These are phyloP conservation scores for Lipomyces sp. DNA, from an alignment of 805 yeast species.

Conservation along the genomic window DNA sequence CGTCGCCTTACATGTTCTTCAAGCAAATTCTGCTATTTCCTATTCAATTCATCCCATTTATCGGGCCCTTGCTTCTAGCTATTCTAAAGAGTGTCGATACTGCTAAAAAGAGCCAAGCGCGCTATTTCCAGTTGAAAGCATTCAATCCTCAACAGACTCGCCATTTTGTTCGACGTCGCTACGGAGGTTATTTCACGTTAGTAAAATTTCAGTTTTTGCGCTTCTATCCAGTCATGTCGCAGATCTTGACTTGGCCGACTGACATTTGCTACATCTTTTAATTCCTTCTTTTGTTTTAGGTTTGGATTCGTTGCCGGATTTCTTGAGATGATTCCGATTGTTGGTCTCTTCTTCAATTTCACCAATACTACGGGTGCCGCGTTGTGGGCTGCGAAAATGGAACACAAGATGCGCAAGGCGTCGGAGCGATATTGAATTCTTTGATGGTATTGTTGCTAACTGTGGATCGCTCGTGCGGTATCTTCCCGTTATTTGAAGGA, in stretches of 20 bases:
- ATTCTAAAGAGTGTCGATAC: conserved; percentile 47
- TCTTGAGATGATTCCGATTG: conserved; percentile 21
- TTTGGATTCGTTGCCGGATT: conserved; percentile 23
- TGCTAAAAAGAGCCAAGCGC: conserved; percentile 46
- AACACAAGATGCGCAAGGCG: conserved; percentile 3
- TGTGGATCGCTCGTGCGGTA: not conserved
- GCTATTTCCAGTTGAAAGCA: conserved; percentile 53
- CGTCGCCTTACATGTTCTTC: conserved; percentile 40
- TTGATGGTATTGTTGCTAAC: not conserved
- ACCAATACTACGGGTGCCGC: conserved; percentile 31
- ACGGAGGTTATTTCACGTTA: conserved; percentile 25
- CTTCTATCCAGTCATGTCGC: too few species aligned
- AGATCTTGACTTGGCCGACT: too few species aligned
- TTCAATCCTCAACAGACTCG: conserved; percentile 41
- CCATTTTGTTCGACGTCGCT: conserved; percentile 11
- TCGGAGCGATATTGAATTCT: not conserved
- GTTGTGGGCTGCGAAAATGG: conserved; percentile 28
- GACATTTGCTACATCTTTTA: too few species aligned
- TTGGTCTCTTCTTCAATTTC: conserved; percentile 25
- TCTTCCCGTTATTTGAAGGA: not conserved
- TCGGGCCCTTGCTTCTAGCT: conserved; percentile 50
- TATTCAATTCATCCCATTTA: conserved; percentile 47
- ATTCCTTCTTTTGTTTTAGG: conserved; percentile 8
- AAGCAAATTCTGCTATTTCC: conserved; percentile 38
- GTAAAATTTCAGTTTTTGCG: not conserved